Conservation (phyloP, 805 yeast genomes). For the Wickerhamomyces xylosicus region DNA sequence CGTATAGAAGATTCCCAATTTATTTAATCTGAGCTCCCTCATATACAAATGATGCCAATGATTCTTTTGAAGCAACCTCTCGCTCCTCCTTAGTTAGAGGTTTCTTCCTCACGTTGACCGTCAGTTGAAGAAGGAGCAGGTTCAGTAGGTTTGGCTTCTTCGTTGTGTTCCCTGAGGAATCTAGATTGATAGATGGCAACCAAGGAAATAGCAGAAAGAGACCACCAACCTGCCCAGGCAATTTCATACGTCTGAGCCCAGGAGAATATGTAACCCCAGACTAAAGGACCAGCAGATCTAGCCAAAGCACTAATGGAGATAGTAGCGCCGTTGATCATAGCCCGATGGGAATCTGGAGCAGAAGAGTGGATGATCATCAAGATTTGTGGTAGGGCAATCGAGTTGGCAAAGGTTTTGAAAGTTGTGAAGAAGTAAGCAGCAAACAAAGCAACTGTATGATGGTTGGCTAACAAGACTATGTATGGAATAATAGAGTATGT, state of each 20-base stretch:
- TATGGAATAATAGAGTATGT: constrained; percentile 3
- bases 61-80: no score
- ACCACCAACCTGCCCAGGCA: constrained; percentile 8
- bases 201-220: constrained; percentile 1
- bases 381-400: constrained; percentile 5
- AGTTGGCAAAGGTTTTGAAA: constrained; percentile 1
- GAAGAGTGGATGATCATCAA: constrained; percentile 5
- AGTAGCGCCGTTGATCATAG: constrained; percentile 7
- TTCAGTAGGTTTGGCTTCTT: constrained; percentile 1
- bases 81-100: no score
- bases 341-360: constrained; percentile 6
- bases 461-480: constrained; percentile 3
- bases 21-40: no score
- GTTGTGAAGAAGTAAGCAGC: background rate
- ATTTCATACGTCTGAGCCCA: constrained; percentile 2
- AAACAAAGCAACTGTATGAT: background rate
- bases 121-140: no score
- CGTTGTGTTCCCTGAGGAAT: constrained; percentile 3
- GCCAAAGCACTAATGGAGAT: constrained; percentile 4
- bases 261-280: constrained; percentile 3
- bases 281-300: constrained; percentile 1
- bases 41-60: no score
- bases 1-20: no score
- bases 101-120: no score
- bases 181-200: constrained; percentile 1